These are phyloP conservation scores for Catenaria anguillulae DNA, from an alignment of 371 early-diverging fungal genomes.

Conservation along the genomic window DNA sequence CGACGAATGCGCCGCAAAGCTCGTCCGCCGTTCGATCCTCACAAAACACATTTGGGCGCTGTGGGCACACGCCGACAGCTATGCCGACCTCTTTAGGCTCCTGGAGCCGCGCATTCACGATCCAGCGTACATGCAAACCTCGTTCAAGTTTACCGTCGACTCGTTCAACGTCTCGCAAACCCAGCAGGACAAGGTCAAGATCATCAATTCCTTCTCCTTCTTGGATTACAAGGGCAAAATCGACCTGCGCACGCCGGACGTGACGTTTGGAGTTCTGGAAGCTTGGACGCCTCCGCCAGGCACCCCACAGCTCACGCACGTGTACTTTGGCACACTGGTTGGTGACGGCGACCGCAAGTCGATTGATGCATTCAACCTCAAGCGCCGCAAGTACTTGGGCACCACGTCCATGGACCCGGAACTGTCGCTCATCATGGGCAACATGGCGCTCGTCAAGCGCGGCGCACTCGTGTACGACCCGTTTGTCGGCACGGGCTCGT, in stretches of 20 bases:
- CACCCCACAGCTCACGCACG: too few species aligned
- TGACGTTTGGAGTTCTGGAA: constrained; percentile 56
- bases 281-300: constrained; percentile 22
- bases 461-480: constrained; percentile 86
- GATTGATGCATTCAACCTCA: constrained; percentile 66
- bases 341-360: too few species aligned
- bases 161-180: constrained; percentile 56
- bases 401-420: constrained; percentile 97
- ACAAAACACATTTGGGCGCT: constrained; percentile 63
- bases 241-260: constrained; percentile 66
- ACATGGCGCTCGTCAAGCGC: constrained; percentile 63
- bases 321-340: too few species aligned
- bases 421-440: constrained; percentile 89
- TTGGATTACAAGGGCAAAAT: constrained; percentile 61
- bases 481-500: constrained; percentile 89
- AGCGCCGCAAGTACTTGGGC: constrained; percentile 86
- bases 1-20: constrained; percentile 48
- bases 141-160: constrained; percentile 71
- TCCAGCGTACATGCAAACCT: too few species aligned
- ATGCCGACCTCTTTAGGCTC: constrained; percentile 49
- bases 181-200: constrained; percentile 47
- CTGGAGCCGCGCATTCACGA: constrained; percentile 47
- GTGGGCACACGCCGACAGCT: constrained; percentile 52
- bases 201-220: constrained; percentile 67
- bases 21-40: constrained; percentile 73